Base-by-base conservation (phyloP, 2,329 filamentous ascomycete species). In the Ilyonectria mors-panacis region DNA sequence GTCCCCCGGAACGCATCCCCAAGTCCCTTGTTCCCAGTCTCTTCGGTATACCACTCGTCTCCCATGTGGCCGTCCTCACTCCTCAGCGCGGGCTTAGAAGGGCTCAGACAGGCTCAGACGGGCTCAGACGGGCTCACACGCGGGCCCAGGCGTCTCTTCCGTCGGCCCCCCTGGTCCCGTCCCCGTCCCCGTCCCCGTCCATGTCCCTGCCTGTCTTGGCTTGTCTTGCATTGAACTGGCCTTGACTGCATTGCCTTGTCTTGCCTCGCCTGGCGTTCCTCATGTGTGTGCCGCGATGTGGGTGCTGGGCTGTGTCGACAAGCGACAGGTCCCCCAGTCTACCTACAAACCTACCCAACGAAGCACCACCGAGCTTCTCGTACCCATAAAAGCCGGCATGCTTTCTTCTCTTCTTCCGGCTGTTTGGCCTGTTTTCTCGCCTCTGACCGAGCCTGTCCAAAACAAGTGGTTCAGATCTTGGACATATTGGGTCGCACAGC, bases 391-490 rank as follows among this genome's bases (percentile, higher is more conserved):
- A 69, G 44, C 59, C 67, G 66, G 67, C 58, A 66, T 67, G 63
- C 57, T 69, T 69, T 63, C 65, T 65, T 68, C 65, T 66, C 58
- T 63, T 67, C 72, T 70, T 61, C 58, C 51, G 53, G 59, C 62
- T 74, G 60, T 72, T 73, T 73, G 73, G 71, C 70, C 69, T 73
- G 53, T 66, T 73, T 65, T 70, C 74, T 79, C 74, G 74, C 76
- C 75, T 79, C 75, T 74, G 72, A 74, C 73, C 74, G 75, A 72
- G 65, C 73, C 75, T 79, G 77, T 79, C 73, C 77, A 71, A 79
- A 80, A 78, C 73, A 77, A 71, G 67, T 77, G 78, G 75, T 78
- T 78, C 77, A 80, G 72, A 77, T 80, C 73, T 73, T 77, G 73
- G 67, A 76, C 78, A 75, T 77, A 73, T 79, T 77, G 73, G 73